Base-by-base conservation (phyloP, 2,329 filamentous ascomycete genomes). In the Tothia fuscella region DNA sequence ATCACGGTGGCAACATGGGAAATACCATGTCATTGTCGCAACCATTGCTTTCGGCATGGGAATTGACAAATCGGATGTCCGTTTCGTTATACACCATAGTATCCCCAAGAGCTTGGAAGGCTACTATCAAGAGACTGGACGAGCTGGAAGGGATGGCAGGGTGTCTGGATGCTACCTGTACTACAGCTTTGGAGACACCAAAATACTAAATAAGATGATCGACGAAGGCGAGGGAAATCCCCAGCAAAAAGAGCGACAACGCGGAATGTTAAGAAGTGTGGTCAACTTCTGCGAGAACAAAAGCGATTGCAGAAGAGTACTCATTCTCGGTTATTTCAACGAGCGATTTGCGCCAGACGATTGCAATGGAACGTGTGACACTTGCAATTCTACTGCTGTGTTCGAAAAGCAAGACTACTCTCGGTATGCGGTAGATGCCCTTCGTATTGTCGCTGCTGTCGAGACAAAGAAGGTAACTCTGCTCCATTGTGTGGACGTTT, bases 21-120 rank as follows among this genome's bases (percentile, higher is more conserved):
- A 68, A 39, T 74, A 80, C 53, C 82, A 94, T 50, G 83, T 98
- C 25, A 93, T 98, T 32, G 91, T 98, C 38, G 93, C 91, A 16
- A 98, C 91, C 0, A 96, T 98, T 58, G 91, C 91, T 19, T 98
- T 98, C 56, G 91, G 91, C 5, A 98, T 98, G 91, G 91, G 91
- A n/a, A 98, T 98, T 49, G 91, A 98, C 66, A 98, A 98, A 59
- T 76, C 88, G 1, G 82, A 98, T 57, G 91, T 98, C 36, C 82
- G 91, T 21, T 98, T 93, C 57, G 91, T 98, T 25, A 85, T 98
- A 30, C 93, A 98, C 56, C 81, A 93, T 53, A 83, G 79, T 32
- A 70, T 98, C 5, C 91, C 91, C 1, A 96, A 98, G 61, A 95
- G 86, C 52, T 66, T 98, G 41, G 91, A 98, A 62, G 91, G 91